Percentiles rank a stretch among this genome's conserved stretches.
Evolutionary conservation across 371 early-diverging fungal species (phyloP).

Genomic region (Gilbertella persicaria): DNA sequence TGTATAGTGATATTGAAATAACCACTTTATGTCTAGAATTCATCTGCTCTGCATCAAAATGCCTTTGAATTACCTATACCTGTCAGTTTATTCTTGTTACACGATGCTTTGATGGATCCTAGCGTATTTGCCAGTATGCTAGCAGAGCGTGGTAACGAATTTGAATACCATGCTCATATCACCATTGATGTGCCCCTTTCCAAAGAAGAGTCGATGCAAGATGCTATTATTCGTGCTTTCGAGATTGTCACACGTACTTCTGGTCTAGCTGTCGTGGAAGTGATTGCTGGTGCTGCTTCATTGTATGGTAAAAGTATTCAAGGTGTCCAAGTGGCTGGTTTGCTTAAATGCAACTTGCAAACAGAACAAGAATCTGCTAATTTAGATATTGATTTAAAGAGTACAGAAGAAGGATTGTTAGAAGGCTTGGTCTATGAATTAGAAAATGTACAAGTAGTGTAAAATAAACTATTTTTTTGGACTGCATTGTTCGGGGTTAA

Average conservation of each 20-base stretch:
- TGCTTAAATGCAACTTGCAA: conserved; percentile 60
- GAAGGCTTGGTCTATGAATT: conserved; percentile 19
- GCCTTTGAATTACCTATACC: conserved; percentile 45
- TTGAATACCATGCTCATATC: conserved; percentile 45
- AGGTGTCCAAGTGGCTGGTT: conserved; percentile 70
- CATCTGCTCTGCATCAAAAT: conserved; percentile 24
- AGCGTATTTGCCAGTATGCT: conserved; percentile 54
- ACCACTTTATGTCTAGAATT: conserved; percentile 20
- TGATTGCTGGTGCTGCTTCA: conserved; percentile 71
- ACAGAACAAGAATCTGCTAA: conserved; percentile 34
- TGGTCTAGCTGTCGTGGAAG: conserved; percentile 67
- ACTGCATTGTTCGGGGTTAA: too few relatives aligned
- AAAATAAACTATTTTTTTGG: too few relatives aligned
- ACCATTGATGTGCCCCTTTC: conserved; percentile 25
- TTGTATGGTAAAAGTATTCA: conserved; percentile 69
- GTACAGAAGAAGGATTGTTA: conserved; percentile 65
- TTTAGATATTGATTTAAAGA: conserved; percentile 68
- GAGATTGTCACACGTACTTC: conserved; percentile 49
- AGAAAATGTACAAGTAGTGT: conserved; percentile 3
- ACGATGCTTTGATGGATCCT: conserved; percentile 49
- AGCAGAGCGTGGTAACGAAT: conserved; percentile 55
- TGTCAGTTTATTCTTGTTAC: conserved; percentile 51
- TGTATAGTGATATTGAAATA: not conserved
- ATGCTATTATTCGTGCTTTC: conserved; percentile 50
- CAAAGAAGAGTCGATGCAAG: conserved; percentile 21